Percentiles rank a stretch among this genome's conserved stretches.
Evolutionary conservation across 768 basidiomycete genomes (phyloP).

Genomic region (Nevesoporus exiguus): DNA sequence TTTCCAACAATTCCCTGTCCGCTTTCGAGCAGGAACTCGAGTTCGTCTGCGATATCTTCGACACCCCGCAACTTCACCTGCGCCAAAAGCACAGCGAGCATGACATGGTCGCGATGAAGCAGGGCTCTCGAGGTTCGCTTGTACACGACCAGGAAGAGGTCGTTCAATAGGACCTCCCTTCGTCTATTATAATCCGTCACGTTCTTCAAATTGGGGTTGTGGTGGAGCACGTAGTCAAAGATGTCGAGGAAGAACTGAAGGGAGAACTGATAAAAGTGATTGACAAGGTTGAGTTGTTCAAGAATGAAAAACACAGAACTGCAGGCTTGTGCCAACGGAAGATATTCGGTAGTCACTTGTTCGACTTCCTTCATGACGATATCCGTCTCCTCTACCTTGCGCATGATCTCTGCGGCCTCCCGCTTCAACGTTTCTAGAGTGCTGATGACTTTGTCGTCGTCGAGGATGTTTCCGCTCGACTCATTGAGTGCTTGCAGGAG

Average conservation of each 20-base stretch:
- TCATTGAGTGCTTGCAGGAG: constrained; percentile 95
- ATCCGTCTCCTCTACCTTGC: constrained; percentile 96
- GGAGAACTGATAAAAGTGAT: constrained; percentile 99
- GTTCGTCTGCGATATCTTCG: constrained; percentile 78
- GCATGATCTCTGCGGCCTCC: constrained; percentile 94
- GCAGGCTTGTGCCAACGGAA: constrained; percentile 93
- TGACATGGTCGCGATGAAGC: constrained; percentile 84
- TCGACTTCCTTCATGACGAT: constrained; percentile 95
- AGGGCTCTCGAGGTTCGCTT: constrained; percentile 87
- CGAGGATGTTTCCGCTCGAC: constrained; percentile 93
- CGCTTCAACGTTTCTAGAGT: constrained; percentile 94
- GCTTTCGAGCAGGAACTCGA: constrained; percentile 91
- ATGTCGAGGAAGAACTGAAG: constrained; percentile 97
- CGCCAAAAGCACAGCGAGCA: constrained; percentile 86
- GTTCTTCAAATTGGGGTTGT: constrained; percentile 85
- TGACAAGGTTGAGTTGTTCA: constrained; percentile 89
- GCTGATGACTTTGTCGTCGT: constrained; percentile 97
- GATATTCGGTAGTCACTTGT: constrained; percentile 90
- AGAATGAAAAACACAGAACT: constrained; percentile 96
- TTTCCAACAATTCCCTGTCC: constrained; percentile 57
- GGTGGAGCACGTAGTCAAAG: constrained; percentile 90
- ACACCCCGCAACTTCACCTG: constrained; percentile 82
- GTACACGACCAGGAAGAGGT: constrained; percentile 87
- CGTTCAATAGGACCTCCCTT: constrained; percentile 76
- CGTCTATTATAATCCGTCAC: constrained; percentile 71